Percentiles rank a stretch among this genome's conserved stretches.
Conservation (phyloP, 495 filamentous ascomycete species). For the Penicillium cosmopolitanum region DNA sequence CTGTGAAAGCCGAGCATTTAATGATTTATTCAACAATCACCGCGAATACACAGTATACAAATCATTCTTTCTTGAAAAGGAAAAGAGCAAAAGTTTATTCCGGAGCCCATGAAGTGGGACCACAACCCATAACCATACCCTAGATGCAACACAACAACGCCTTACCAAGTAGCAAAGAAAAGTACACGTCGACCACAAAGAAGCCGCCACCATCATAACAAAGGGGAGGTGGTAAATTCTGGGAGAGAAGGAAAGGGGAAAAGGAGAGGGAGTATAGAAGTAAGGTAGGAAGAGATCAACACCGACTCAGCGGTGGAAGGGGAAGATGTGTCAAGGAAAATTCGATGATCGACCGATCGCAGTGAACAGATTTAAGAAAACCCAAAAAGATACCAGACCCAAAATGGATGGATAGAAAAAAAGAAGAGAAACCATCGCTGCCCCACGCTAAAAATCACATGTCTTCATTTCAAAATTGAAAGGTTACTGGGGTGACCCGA, state of each 20-base stretch:
- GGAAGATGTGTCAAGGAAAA: conserved; percentile 13
- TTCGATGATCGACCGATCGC: conserved; percentile 7
- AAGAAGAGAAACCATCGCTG: conserved; percentile 34
- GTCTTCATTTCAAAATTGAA: conserved; percentile 45
- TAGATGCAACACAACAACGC: conserved; percentile 44
- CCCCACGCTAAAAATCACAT: conserved; percentile 47
- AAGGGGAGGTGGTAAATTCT: conserved; percentile 12
- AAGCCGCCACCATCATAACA: background rate
- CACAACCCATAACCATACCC: conserved; percentile 40
- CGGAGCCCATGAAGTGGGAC: conserved; percentile 27
- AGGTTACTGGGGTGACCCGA: conserved; percentile 20
- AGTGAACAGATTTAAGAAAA: conserved; percentile 18
- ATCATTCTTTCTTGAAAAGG: background rate
- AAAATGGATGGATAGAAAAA: conserved; percentile 30
- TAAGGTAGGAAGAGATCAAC: conserved; percentile 9
- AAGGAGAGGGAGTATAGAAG: conserved; percentile 12
- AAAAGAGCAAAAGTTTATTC: conserved; percentile 26
- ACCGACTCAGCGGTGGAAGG: conserved; percentile 12
- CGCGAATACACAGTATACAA: too few relatives aligned
- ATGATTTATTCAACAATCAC: too few relatives aligned
- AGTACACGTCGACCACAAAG: conserved; percentile 19
- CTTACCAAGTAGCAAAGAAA: conserved; percentile 35
- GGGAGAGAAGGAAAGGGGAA: conserved; percentile 13
- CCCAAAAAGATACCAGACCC: conserved; percentile 21
- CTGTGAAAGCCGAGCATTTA: too few relatives aligned